Percentiles rank a stretch among this genome's conserved stretches.
Evolutionary conservation across 2,329 filamentous ascomycete species (phyloP).

Genomic region (Fragosphaeria purpurea): DNA sequence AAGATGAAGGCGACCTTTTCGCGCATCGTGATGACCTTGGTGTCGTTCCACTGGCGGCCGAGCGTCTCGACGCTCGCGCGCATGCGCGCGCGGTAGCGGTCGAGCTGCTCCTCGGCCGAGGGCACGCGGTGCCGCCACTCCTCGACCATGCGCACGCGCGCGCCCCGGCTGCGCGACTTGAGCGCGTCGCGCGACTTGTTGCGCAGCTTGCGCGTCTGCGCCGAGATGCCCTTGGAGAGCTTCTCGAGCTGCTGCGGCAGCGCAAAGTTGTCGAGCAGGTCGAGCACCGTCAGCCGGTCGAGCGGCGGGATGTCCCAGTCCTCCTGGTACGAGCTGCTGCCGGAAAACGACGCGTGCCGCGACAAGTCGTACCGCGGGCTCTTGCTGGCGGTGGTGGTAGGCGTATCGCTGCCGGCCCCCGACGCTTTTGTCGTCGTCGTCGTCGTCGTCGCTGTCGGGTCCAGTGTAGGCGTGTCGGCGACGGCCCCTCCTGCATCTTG

Average conservation of each 20-base stretch:
- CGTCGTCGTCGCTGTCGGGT: slow-evolving; percentile 26
- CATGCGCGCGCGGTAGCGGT: slow-evolving; percentile 84
- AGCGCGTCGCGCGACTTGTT: slow-evolving; percentile 66
- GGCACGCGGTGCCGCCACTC: slow-evolving; percentile 84
- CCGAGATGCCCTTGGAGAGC: slow-evolving; percentile 70
- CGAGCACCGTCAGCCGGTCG: slow-evolving; percentile 83
- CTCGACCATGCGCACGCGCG: slow-evolving; percentile 83
- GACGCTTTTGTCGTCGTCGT: slow-evolving; percentile 14
- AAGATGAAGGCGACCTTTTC: slow-evolving; percentile 97
- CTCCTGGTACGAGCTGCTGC: slow-evolving; percentile 74
- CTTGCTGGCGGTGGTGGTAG: slow-evolving; percentile 17
- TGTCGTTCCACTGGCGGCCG: slow-evolving; percentile 77
- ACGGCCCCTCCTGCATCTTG: slow-evolving; percentile 37
- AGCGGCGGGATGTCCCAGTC: slow-evolving; percentile 86
- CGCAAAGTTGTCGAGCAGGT: slow-evolving; percentile 88
- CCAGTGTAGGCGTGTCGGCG: slow-evolving; percentile 41
- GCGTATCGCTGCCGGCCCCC: slow-evolving; percentile 10
- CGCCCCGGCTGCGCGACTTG: slow-evolving; percentile 63
- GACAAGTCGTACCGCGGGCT: slow-evolving; percentile 37
- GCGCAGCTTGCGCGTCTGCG: slow-evolving; percentile 76
- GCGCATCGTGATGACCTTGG: slow-evolving; percentile 73
- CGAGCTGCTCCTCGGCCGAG: slow-evolving; percentile 82
- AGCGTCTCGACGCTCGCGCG: slow-evolving; percentile 79
- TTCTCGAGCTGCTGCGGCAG: slow-evolving; percentile 85
- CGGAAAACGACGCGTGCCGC: slow-evolving; percentile 71